phyloP scores from a whole-genome alignment of 2,329 filamentous ascomycete species.

The Neoscytalidium dimidiatum region DNA sequence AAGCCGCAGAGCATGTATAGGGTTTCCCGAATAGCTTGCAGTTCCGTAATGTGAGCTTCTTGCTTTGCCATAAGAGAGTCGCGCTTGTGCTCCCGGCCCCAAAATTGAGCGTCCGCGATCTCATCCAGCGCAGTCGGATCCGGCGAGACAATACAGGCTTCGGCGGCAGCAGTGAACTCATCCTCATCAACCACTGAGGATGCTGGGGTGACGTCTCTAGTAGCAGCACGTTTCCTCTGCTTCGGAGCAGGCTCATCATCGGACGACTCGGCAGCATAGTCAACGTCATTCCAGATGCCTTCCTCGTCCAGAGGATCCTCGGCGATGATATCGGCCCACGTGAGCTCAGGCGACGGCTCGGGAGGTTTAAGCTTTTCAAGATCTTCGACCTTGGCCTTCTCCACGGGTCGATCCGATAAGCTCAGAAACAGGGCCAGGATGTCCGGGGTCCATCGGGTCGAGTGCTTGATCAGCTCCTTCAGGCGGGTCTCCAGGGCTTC shows the following conservation, averaged over 20 bases:
- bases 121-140: conserved; percentile 35
- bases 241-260: conserved; percentile 54
- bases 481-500: conserved; percentile 65
- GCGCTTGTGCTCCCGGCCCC: conserved; percentile 34
- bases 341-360: conserved; percentile 55
- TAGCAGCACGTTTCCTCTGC: conserved; percentile 29
- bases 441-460: conserved; percentile 74
- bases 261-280: conserved; percentile 67
- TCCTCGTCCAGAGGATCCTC: conserved; percentile 74
- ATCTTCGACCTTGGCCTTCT: conserved; percentile 66
- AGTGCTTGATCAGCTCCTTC: conserved; percentile 56
- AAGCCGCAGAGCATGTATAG: conserved; percentile 85
- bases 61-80: neutral
- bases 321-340: conserved; percentile 76
- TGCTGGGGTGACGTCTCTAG: conserved; percentile 29
- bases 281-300: conserved; percentile 69
- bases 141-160: conserved; percentile 32
- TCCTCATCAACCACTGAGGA: conserved; percentile 41
- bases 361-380: conserved; percentile 58
- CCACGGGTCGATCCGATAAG: conserved; percentile 77
- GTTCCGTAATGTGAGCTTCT: conserved; percentile 61
- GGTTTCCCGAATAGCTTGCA: conserved; percentile 73
- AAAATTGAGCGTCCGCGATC: conserved; percentile 51
- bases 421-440: conserved; percentile 75
- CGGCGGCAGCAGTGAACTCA: conserved; percentile 36